Evolutionary conservation across 1,284 basidiomycete genomes (phyloP).

Genomic region (Porodaedalea pini): DNA sequence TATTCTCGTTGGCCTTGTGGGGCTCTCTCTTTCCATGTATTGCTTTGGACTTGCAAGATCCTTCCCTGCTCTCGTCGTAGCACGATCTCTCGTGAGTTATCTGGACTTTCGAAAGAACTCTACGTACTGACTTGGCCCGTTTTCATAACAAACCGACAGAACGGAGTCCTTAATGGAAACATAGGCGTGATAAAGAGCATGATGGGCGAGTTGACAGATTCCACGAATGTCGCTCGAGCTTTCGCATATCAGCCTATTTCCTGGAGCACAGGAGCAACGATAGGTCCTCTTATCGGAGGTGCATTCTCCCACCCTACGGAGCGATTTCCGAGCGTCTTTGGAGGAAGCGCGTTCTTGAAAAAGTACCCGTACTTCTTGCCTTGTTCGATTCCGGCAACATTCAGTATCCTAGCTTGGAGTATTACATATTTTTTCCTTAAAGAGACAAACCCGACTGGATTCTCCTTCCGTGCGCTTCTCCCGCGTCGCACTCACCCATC

Average conservation of each 20-base stretch:
- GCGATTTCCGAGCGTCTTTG: constrained; percentile 23
- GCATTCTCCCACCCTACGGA: constrained; percentile 24
- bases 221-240: constrained; percentile 32
- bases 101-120: background rate
- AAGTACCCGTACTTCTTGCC: constrained; percentile 28
- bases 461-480: background rate
- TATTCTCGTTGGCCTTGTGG: constrained; percentile 28
- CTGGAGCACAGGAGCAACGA: constrained; percentile 22
- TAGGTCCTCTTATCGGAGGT: constrained; percentile 18
- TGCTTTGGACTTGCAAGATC: constrained; percentile 30
- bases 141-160: too few species aligned
- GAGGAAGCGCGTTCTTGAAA: constrained; percentile 23
- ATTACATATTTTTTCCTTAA: background rate
- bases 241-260: constrained; percentile 25
- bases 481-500: background rate
- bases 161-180: constrained; percentile 35
- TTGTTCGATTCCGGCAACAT: constrained; percentile 23
- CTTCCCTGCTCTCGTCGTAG: constrained; percentile 26
- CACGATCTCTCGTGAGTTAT: constrained; percentile 31
- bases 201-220: constrained; percentile 34
- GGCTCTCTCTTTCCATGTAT: constrained; percentile 26
- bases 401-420: background rate
- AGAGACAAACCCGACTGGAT: background rate
- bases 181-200: constrained; percentile 27
- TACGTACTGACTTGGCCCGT: too few species aligned